Evolutionary conservation across 2,329 filamentous ascomycete genomes (phyloP).

Genomic region (Fusarium secorum): DNA sequence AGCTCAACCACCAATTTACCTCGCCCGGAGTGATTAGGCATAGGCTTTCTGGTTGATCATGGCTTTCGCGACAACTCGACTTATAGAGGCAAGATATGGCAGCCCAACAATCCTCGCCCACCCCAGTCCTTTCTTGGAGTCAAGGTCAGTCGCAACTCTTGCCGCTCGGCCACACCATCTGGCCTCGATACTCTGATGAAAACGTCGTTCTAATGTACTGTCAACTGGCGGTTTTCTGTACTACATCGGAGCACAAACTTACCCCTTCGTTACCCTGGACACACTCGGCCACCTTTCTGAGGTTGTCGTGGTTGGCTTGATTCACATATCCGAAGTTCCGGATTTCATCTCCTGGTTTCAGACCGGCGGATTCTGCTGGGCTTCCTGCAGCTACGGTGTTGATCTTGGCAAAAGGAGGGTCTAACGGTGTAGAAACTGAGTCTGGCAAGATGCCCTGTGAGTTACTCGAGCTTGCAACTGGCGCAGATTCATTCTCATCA

Average conservation of each 20-base stretch:
- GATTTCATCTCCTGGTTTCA: slow-evolving; percentile 82
- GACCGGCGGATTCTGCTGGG: slow-evolving; percentile 82
- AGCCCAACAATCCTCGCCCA: slow-evolving; percentile 87
- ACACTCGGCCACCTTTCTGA: slow-evolving; percentile 86
- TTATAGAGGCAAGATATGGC: slow-evolving; percentile 83
- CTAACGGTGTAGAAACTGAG: slow-evolving; percentile 38
- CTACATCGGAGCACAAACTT: slow-evolving; percentile 52
- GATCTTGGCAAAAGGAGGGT: slow-evolving; percentile 79
- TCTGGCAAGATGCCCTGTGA: slow-evolving; percentile 45
- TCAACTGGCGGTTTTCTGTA: slow-evolving; percentile 35
- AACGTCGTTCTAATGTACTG: slow-evolving; percentile 66
- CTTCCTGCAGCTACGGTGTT: slow-evolving; percentile 81
- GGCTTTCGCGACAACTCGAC: background rate
- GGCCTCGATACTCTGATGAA: slow-evolving; percentile 71
- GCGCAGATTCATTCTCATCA: slow-evolving; percentile 56
- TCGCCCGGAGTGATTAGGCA: background rate
- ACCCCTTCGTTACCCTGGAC: slow-evolving; percentile 92
- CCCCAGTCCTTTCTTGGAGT: slow-evolving; percentile 86
- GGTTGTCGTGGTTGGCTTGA: slow-evolving; percentile 82
- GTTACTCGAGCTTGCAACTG: slow-evolving; percentile 32
- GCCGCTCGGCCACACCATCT: slow-evolving; percentile 50
- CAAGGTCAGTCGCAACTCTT: slow-evolving; percentile 74
- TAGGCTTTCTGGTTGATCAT: background rate
- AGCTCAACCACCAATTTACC: background rate
- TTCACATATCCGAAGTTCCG: slow-evolving; percentile 87